A percentile compares a stretch with the other conserved stretches of the same genome.
phyloP scores from a whole-genome alignment of 352 stramenopile species.

The Phytophthora nicotianae region DNA sequence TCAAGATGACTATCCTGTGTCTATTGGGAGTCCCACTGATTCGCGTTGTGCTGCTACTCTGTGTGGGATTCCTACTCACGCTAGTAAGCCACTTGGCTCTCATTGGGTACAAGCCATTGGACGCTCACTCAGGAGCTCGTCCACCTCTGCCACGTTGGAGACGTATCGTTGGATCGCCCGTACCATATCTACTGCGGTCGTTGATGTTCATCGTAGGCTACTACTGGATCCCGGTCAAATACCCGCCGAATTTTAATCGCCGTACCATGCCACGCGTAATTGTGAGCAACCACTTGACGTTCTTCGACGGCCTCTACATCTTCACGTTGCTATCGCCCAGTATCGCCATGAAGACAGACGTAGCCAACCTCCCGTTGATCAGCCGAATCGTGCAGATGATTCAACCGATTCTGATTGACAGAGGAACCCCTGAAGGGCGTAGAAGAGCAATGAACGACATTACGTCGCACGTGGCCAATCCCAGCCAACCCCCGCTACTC shows the following conservation, averaged over 20 bases:
- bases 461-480: conserved; percentile 49
- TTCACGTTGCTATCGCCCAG: conserved; percentile 57
- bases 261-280: conserved; percentile 49
- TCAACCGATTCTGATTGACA: conserved; percentile 71
- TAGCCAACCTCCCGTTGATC: conserved; percentile 59
- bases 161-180: conserved; percentile 35
- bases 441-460: conserved; percentile 70
- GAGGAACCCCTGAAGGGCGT: conserved; percentile 51
- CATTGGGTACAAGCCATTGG: conserved; percentile 53
- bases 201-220: conserved; percentile 68
- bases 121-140: conserved; percentile 35
- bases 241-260: conserved; percentile 37
- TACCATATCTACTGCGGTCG: conserved; percentile 50
- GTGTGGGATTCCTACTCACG: conserved; percentile 39
- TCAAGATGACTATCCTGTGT: conserved; percentile 65
- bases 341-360: conserved; percentile 78
- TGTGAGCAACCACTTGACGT: conserved; percentile 75
- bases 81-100: conserved; percentile 55
- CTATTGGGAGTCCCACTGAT: conserved; percentile 61
- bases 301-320: conserved; percentile 72
- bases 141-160: conserved; percentile 50
- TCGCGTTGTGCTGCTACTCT: conserved; percentile 49
- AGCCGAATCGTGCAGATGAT: conserved; percentile 63
- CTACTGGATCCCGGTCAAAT: conserved; percentile 66
- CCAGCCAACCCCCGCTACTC: conserved; percentile 57